These are phyloP conservation scores for Mikania micrantha DNA, from an alignment of 129 eudicot species.

Conservation along the genomic window DNA sequence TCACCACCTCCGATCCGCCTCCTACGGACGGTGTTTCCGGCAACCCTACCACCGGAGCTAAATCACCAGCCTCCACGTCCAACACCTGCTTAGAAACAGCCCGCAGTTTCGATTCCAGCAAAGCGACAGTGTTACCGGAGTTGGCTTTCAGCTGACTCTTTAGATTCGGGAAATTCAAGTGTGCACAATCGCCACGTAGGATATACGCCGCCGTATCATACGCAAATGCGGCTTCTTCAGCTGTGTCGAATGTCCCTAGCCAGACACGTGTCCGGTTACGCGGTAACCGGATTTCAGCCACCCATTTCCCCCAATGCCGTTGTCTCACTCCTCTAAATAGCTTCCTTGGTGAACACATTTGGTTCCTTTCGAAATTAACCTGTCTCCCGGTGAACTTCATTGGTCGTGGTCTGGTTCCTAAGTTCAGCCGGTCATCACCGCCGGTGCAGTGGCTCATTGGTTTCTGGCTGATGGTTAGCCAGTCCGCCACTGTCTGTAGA, in stretches of 20 bases:
- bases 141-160: slow-evolving; percentile 58
- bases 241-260: slow-evolving; percentile 84
- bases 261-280: slow-evolving; percentile 75
- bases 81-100: slow-evolving; percentile 27
- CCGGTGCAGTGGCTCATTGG: not conserved
- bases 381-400: slow-evolving; percentile 56
- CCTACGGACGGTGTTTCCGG: not conserved
- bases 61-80: slow-evolving; percentile 5
- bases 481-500: slow-evolving; percentile 14
- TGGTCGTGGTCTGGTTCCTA: slow-evolving; percentile 38
- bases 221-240: slow-evolving; percentile 85
- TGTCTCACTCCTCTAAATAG: slow-evolving; percentile 84
- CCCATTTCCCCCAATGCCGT: slow-evolving; percentile 98
- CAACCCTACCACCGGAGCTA: not conserved
- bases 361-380: slow-evolving; percentile 10
- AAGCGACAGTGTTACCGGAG: slow-evolving; percentile 52
- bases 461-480: slow-evolving; percentile 36
- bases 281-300: slow-evolving; percentile 81
- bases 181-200: slow-evolving; percentile 76
- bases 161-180: slow-evolving; percentile 67
- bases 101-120: slow-evolving; percentile 67
- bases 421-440: slow-evolving; percentile 31
- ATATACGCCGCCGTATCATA: slow-evolving; percentile 88
- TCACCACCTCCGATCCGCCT: slow-evolving; percentile 19
- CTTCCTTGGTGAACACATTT: slow-evolving; percentile 33